Conservation (phyloP, 2,329 filamentous ascomycete genomes). For the Ascochyta viciae-villosae region DNA sequence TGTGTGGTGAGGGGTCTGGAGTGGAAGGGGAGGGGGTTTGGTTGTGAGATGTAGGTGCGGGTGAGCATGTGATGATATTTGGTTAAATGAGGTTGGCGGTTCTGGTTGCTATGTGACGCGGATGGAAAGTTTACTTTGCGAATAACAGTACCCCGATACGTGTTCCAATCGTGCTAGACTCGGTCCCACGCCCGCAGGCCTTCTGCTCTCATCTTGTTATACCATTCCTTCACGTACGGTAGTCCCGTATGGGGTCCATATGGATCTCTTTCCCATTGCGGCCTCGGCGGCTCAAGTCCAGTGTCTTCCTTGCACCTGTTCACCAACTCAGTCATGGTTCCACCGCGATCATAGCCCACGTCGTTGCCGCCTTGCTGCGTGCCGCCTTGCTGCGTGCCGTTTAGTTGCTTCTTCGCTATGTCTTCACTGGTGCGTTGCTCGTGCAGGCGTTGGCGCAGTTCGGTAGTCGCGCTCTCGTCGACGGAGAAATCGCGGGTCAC, state of each 20-base stretch:
- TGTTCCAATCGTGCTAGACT: not conserved
- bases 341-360: slow-evolving; percentile 54
- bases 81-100: too few relatives aligned
- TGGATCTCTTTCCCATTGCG: slow-evolving; percentile 54
- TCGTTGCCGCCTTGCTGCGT: not conserved
- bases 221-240: slow-evolving; percentile 56
- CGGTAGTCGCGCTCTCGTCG: slow-evolving; percentile 45
- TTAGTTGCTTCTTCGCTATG: not conserved
- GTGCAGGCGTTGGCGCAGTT: slow-evolving; percentile 44
- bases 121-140: too few relatives aligned
- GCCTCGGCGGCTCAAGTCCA: slow-evolving; percentile 50
- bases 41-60: too few relatives aligned
- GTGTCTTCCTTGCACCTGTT: slow-evolving; percentile 51
- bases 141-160: too few relatives aligned
- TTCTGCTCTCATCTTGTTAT: slow-evolving; percentile 45
- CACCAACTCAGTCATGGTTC: slow-evolving; percentile 50
- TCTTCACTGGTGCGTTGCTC: slow-evolving; percentile 23
- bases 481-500: slow-evolving; percentile 50
- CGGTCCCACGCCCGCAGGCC: slow-evolving; percentile 33
- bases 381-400: not conserved
- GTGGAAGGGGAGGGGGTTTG: too few relatives aligned
- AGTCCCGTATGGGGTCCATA: slow-evolving; percentile 56
- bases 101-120: too few relatives aligned
- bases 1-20: too few relatives aligned
- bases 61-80: too few relatives aligned